Conservation (phyloP, 345 rosid genomes). For the Aquilaria sinensis region DNA sequence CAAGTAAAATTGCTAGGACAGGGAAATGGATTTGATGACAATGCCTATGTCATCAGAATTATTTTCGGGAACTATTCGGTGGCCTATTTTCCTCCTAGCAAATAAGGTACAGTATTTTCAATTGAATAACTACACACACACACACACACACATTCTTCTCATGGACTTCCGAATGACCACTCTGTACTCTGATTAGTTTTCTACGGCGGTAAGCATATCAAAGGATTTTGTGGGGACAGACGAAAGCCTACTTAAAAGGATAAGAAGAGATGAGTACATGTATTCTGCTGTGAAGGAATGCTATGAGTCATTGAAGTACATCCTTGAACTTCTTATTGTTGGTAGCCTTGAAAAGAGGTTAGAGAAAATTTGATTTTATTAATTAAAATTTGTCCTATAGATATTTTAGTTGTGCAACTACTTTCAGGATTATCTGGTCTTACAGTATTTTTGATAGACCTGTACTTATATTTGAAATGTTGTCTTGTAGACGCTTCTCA, state of each 20-base stretch:
- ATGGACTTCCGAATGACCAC: constrained; percentile 19
- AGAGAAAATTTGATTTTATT: constrained; percentile 1
- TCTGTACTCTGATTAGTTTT: constrained; percentile 48
- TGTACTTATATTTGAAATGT: constrained; percentile 1
- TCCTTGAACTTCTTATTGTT: constrained; percentile 74
- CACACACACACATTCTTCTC: too few relatives aligned
- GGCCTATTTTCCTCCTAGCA: constrained; percentile 96
- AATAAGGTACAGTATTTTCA: constrained; percentile 50
- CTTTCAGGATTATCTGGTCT: constrained; percentile 2
- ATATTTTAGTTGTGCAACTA: not conserved
- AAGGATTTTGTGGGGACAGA: constrained; percentile 73
- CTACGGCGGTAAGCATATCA: constrained; percentile 80
- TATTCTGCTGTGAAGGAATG: constrained; percentile 76
- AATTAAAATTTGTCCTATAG: not conserved
- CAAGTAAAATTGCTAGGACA: constrained; percentile 21
- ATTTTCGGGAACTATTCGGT: constrained; percentile 54
- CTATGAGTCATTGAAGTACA: constrained; percentile 76
- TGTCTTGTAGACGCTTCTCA: constrained; percentile 5
- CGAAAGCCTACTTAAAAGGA: constrained; percentile 52
- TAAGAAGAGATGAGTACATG: constrained; percentile 85
- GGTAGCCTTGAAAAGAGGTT: constrained; percentile 85
- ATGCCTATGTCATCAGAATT: constrained; percentile 70
- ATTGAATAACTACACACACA: not conserved
- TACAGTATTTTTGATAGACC: constrained; percentile 3
- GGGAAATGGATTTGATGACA: constrained; percentile 89